These are phyloP conservation scores for Raphanus sativus DNA, from an alignment of 345 rosid genomes.

Conservation along the genomic window DNA sequence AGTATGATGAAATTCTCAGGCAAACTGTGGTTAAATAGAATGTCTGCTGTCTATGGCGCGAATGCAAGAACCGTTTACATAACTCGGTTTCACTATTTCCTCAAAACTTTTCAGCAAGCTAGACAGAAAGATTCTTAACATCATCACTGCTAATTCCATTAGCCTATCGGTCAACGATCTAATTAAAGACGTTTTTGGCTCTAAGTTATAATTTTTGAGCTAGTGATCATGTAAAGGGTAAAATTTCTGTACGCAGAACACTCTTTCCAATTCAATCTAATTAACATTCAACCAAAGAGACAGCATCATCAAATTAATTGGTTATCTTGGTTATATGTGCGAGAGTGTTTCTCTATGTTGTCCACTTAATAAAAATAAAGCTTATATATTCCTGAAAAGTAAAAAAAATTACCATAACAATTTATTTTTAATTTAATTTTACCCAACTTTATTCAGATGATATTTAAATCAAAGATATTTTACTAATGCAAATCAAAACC, in stretches of 20 bases:
- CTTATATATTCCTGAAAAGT: neutral
- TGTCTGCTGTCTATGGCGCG: neutral
- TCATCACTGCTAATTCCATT: neutral
- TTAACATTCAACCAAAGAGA: neutral
- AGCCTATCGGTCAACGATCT: neutral
- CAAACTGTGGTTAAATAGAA: neutral
- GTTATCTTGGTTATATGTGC: neutral
- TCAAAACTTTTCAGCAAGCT: neutral
- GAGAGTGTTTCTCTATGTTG: neutral
- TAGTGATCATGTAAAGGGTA: neutral
- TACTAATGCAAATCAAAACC: neutral
- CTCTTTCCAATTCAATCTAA: neutral
- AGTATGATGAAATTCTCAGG: neutral
- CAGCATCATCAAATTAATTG: too few relatives aligned
- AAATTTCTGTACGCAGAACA: neutral
- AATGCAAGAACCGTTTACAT: neutral
- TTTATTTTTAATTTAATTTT: neutral
- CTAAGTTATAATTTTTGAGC: neutral
- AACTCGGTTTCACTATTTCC: neutral
- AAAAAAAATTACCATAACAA: neutral
- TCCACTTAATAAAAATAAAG: neutral
- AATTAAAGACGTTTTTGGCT: too few relatives aligned
- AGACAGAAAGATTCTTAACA: neutral
- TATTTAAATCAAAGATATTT: neutral
- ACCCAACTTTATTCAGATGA: neutral